Evolutionary conservation across 768 basidiomycete genomes (phyloP), one percentile per base, ranked within the genome.

Genomic region (Serendipita indica): DNA sequence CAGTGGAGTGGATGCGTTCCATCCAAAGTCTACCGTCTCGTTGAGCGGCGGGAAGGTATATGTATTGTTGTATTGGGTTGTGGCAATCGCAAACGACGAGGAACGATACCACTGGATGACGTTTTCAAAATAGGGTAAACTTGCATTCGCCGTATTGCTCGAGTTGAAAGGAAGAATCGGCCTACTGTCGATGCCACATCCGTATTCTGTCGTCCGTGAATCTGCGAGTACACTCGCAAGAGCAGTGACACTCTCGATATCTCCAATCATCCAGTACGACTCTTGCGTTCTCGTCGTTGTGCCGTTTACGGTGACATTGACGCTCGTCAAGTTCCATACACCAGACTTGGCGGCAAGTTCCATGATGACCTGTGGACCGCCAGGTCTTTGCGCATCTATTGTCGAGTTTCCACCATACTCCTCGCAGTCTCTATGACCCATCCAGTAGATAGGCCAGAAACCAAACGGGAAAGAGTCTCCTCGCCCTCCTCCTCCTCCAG

Each of bases 401-500:
- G 20, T 30, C 20, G 49, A 3, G 22, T 27, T 54, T 16, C 30
- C 30, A n/a, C 49, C 49, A 54, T 54, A 54, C 30, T 54, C 49
- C 16, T 54, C 49, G 10, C 20, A 54, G 10, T 54, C 3, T 10
- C 49, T 28, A 30, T 54, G 49, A n/a, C 49, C 49, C n/a, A 3
- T 30, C 49, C 49, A 54, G n/a, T 54, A 54, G 10, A 54, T 54
- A n/a, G 49, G 49, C 49, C 49, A 54, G 30, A 54, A 54, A 16
- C 49, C 49, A 2, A 54, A 54, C 1, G 49, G 49, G n/a, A 54
- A 54, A 3, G 49, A 28, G 7, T 54, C 20, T 7, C 49, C 49
- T 16, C 5, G 20, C 3, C 20, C 49, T 1, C 49, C 49, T 25
- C 14, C 45, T 1, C 30, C n/a, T 18, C 10, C 49, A 4, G 49